Evolutionary conservation across 176 grass and related monocot species (phyloP), one percentile per base, ranked within the genome.

Genomic region (Melocanna baccifera): DNA sequence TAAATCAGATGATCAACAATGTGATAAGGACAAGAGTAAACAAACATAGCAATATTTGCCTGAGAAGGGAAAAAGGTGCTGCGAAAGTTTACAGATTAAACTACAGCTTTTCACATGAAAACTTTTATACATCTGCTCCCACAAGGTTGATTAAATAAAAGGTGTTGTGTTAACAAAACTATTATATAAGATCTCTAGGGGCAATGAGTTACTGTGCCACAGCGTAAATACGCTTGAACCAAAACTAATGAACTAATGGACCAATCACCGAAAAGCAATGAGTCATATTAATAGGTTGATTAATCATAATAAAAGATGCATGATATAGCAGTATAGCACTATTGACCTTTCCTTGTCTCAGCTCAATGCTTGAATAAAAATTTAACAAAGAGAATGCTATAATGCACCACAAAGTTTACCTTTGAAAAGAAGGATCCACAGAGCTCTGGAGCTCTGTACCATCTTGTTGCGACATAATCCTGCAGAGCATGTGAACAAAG

Each of bases 391-490:
- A 50, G 68, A 73, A 67, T 77, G 23, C n/a, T 32, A 29, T 18
- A 43, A 73, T 67, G 29, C 42, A 67, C 39, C 14, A 26, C 61
- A 40, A 78, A 73, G 7, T 46, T 37, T 89, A 96, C 96, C 93
- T 95, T 96, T 45, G 96, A 99, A 87, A 87, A 99, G 86, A 99
- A 99, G 14, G 96, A 99, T 78, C 96, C 96, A 67, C 96, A 99
- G 22, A 99, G 88, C 73, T 99, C 96, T 39, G 96, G 96, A 92
- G 96, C 96, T 89, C 96, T 96, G 67, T 99, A 99, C 96, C 96
- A 99, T 87, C 96, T 93, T 67, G 96, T 99, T 81, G 96, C 96
- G 71, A 99, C 96, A 96, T 99, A 99, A 94, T 99, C 96, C 96
- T 99, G 74, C 39, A 85, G 57, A 1, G 71, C 4, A 80, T 72